A percentile compares a stretch with the other conserved stretches of the same genome.
phyloP scores from a whole-genome alignment of 768 basidiomycete genomes.

The Tephrocybe sp. region DNA sequence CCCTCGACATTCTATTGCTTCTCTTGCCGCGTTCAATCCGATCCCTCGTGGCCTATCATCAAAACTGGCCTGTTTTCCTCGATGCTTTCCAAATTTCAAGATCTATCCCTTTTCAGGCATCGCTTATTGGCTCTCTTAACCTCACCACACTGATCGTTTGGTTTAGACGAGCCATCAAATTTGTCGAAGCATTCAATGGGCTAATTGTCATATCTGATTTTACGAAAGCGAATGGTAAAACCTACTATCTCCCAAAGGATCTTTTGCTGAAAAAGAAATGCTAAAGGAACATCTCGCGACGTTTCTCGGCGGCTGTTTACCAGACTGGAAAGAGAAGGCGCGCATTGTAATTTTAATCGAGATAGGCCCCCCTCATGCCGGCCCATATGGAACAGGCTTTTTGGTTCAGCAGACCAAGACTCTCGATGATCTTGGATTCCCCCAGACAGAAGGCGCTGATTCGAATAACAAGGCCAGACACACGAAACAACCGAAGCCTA shows the following conservation, averaged over 20 bases:
- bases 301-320: slow-evolving; percentile 65
- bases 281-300: slow-evolving; percentile 49
- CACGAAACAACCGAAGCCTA: slow-evolving; percentile 38
- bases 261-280: neutral
- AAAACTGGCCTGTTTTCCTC: slow-evolving; percentile 53
- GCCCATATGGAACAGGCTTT: slow-evolving; percentile 46
- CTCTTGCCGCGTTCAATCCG: slow-evolving; percentile 69
- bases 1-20: slow-evolving; percentile 69
- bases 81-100: slow-evolving; percentile 65
- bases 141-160: neutral
- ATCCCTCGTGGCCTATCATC: slow-evolving; percentile 71
- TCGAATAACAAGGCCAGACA: slow-evolving; percentile 37
- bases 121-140: neutral
- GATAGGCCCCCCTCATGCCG: neutral
- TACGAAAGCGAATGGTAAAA: slow-evolving; percentile 59
- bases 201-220: slow-evolving; percentile 45
- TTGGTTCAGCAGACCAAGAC: slow-evolving; percentile 51
- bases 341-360: neutral
- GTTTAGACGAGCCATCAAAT: slow-evolving; percentile 22
- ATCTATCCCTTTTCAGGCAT: slow-evolving; percentile 72
- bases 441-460: slow-evolving; percentile 38
- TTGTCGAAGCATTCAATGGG: slow-evolving; percentile 49
- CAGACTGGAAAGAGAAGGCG: slow-evolving; percentile 72
- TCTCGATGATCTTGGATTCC: slow-evolving; percentile 49
- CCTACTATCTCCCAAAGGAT: neutral